Evolutionary conservation across 129 eudicot species (phyloP).

Genomic region (Artemisia tridentata): DNA sequence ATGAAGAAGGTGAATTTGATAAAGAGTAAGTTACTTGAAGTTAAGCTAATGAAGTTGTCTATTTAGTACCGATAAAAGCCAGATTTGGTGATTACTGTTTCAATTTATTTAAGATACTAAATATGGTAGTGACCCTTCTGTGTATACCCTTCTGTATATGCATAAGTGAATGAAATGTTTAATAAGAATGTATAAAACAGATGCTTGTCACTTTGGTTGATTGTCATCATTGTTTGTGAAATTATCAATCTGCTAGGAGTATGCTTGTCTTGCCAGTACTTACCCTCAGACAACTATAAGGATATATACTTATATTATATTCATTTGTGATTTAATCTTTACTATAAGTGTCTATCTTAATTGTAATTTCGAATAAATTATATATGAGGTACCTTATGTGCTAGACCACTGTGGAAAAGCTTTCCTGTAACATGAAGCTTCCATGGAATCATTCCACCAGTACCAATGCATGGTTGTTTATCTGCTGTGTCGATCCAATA

Average conservation of each 20-base stretch:
- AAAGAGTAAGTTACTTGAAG: neutral
- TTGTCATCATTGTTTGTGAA: neutral
- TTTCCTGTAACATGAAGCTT: conserved; percentile 80
- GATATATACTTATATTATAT: neutral
- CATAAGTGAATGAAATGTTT: neutral
- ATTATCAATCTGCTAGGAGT: neutral
- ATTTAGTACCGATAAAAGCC: neutral
- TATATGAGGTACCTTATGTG: conserved; percentile 64
- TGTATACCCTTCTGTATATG: neutral
- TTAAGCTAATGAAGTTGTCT: neutral
- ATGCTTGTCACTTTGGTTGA: neutral
- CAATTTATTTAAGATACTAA: neutral
- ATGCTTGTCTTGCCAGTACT: neutral
- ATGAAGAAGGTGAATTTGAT: conserved; percentile 1
- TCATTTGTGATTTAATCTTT: neutral
- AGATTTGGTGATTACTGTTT: neutral
- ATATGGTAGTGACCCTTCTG: neutral
- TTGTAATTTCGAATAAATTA: neutral
- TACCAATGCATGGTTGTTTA: conserved; percentile 98
- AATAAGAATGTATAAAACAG: neutral
- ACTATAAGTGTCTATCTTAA: neutral
- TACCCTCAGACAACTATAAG: neutral
- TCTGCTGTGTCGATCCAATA: conserved; percentile 98
- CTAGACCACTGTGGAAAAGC: conserved; percentile 93
- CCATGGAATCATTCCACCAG: conserved; percentile 97